Evolutionary conservation across 2,329 filamentous ascomycete species (phyloP).

Genomic region (Dendryphion nanum): DNA sequence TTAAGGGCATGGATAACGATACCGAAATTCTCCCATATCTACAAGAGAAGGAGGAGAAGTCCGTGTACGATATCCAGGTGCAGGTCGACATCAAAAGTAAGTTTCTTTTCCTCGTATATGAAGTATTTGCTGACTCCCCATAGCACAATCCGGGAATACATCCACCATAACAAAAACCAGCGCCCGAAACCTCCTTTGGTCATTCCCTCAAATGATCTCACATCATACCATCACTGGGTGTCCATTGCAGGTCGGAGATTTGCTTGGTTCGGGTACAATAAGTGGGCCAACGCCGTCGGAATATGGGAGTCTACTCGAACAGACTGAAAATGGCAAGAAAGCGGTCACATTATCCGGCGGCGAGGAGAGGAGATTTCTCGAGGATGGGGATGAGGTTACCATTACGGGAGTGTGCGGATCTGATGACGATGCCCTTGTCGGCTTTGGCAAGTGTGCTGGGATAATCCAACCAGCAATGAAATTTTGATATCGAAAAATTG

Average conservation of each 20-base stretch:
- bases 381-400: slow-evolving; percentile 70
- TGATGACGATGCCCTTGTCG: slow-evolving; percentile 65
- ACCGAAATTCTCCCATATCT: slow-evolving; percentile 61
- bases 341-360: slow-evolving; percentile 61
- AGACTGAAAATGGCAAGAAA: slow-evolving; percentile 67
- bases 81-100: slow-evolving; percentile 61
- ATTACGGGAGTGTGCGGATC: slow-evolving; percentile 64
- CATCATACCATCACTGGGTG: slow-evolving; percentile 78
- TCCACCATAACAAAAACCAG: slow-evolving; percentile 61
- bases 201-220: slow-evolving; percentile 78
- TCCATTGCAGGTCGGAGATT: slow-evolving; percentile 69
- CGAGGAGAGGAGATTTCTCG: slow-evolving; percentile 67
- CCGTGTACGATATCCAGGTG: slow-evolving; percentile 67
- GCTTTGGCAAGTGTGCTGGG: slow-evolving; percentile 72
- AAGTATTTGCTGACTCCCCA: slow-evolving; percentile 13
- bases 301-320: slow-evolving; percentile 70
- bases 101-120: slow-evolving; percentile 4
- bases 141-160: slow-evolving; percentile 48
- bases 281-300: slow-evolving; percentile 59
- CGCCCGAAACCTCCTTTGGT: slow-evolving; percentile 72
- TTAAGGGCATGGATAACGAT: slow-evolving; percentile 55
- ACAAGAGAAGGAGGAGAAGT: slow-evolving; percentile 58
- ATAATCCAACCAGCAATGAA: slow-evolving; percentile 50
- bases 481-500: no score
- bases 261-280: slow-evolving; percentile 79